phyloP scores from a whole-genome alignment of 1,284 basidiomycete species.

The Trametes pubescens region DNA sequence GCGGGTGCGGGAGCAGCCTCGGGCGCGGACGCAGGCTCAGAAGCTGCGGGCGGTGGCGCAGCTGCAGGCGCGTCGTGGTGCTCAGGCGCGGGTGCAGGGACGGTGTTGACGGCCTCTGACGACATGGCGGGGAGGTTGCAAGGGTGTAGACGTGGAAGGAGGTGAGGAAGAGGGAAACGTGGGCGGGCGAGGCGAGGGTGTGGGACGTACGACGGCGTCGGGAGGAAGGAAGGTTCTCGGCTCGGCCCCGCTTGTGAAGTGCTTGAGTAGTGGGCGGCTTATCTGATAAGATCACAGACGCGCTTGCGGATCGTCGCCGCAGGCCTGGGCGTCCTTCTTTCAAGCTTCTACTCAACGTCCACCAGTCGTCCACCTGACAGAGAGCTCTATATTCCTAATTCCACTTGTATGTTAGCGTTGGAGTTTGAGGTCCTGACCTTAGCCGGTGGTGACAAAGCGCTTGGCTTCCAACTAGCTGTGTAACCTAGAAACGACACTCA shows the following conservation, averaged over 20 bases:
- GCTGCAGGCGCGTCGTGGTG: neutral
- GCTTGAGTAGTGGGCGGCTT: neutral
- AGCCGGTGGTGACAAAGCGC: too few relatives aligned
- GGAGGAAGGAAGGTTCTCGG: neutral
- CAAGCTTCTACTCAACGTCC: too few relatives aligned
- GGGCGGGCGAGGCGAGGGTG: neutral
- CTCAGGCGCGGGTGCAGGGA: neutral
- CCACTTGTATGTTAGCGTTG: too few relatives aligned
- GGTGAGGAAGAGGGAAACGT: slow-evolving; percentile 1
- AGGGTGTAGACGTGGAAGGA: neutral
- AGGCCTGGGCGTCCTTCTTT: too few relatives aligned
- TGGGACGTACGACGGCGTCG: neutral
- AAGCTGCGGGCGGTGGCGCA: neutral
- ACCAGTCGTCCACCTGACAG: too few relatives aligned
- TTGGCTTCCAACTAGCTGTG: too few relatives aligned
- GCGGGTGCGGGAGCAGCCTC: too few relatives aligned
- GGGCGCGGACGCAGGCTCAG: neutral
- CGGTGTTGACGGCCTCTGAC: neutral
- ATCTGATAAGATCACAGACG: slow-evolving; percentile 29
- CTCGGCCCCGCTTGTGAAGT: neutral
- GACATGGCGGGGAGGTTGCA: neutral
- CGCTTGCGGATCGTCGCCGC: slow-evolving; percentile 10
- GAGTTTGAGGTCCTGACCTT: too few relatives aligned
- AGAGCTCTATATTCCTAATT: too few relatives aligned
- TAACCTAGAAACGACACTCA: too few relatives aligned